Percentiles rank a stretch among this genome's conserved stretches.
phyloP scores from a whole-genome alignment of 208 protist genomes.

The Leishmania mexicana region DNA sequence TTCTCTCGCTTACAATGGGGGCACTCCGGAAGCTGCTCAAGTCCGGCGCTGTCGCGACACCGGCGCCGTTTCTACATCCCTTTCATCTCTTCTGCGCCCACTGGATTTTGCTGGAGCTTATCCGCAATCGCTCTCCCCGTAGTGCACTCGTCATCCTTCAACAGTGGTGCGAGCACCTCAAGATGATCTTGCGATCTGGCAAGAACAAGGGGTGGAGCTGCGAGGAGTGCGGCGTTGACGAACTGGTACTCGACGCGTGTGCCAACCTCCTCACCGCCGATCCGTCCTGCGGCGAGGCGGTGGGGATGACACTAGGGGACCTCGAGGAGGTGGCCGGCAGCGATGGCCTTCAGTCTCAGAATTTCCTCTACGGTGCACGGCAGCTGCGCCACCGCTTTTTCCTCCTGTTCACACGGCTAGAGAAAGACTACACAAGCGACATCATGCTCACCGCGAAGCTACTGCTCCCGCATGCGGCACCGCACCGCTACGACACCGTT shows the following conservation, averaged over 20 bases:
- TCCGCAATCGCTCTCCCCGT: conserved; percentile 48
- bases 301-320: conserved; percentile 42
- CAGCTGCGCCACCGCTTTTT: conserved; percentile 42
- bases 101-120: conserved; percentile 76
- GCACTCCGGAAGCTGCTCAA: conserved; percentile 52
- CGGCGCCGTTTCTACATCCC: conserved; percentile 47
- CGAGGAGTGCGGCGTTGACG: conserved; percentile 73
- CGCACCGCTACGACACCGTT: conserved; percentile 40
- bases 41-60: conserved; percentile 16
- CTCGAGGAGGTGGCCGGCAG: conserved; percentile 24
- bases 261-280: conserved; percentile 43
- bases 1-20: conserved; percentile 76
- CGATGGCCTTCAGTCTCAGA: conserved; percentile 8
- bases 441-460: conserved; percentile 33
- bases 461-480: conserved; percentile 27
- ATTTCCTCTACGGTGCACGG: conserved; percentile 33
- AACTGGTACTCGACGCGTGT: conserved; percentile 68
- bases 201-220: conserved; percentile 52
- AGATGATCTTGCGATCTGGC: conserved; percentile 65
- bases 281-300: conserved; percentile 14
- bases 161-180: conserved; percentile 85
- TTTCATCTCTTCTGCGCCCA: conserved; percentile 80
- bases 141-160: conserved; percentile 49
- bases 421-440: conserved; percentile 10
- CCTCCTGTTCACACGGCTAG: background rate